Evolutionary conservation across 768 basidiomycete species (phyloP), one percentile per base, ranked within the genome.

Genomic region (Auricularia sp.): DNA sequence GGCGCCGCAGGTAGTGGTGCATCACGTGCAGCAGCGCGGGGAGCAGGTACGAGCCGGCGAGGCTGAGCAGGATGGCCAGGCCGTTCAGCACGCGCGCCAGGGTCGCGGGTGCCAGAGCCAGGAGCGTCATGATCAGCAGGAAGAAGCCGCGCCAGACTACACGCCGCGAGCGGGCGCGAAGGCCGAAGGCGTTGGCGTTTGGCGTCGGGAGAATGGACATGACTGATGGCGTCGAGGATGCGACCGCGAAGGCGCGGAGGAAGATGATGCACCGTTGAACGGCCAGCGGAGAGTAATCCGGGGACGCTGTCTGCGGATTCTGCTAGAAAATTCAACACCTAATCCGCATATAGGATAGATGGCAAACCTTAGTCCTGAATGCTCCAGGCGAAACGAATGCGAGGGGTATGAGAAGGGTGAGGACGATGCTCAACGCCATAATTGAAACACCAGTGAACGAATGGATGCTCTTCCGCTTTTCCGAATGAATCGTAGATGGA

Each of bases 1-100:
- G 94, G 2, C 86, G 85, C 65, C 86, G 85, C 77, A 97, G 87
- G 71, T 92, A 86, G 77, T 96, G 94, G 3, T 86, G 85, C 34
- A 82, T 81, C 68, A 96, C 85, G 76, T 95, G 93, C 63, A 90
- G 75, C 61, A 92, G 71, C 16, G 92, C 89, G 82, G 71, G 51
- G 63, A 67, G 59, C 64, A 63, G 33, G 56, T 64, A 67, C 21
- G 47, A 64, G 56, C 56, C 56, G 24, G 34, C 24, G 0, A 59
- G 29, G 56, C 56, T 59, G 6, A 59, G 56, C 29, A 59, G 18
- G 29, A 59, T 59, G 18, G 64, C 59, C 6, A 33, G 36, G 10
- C 62, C 42, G 61, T 33, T 21, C 18, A 47, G 21, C 54, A 63
- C 16, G 36, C 42, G 64, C 61, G 58, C 37, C 33, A 44, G 34